Evolutionary conservation across 352 stramenopile species (phyloP), one percentile per base, ranked within the genome.

Genomic region (Globisporangium splendens): DNA sequence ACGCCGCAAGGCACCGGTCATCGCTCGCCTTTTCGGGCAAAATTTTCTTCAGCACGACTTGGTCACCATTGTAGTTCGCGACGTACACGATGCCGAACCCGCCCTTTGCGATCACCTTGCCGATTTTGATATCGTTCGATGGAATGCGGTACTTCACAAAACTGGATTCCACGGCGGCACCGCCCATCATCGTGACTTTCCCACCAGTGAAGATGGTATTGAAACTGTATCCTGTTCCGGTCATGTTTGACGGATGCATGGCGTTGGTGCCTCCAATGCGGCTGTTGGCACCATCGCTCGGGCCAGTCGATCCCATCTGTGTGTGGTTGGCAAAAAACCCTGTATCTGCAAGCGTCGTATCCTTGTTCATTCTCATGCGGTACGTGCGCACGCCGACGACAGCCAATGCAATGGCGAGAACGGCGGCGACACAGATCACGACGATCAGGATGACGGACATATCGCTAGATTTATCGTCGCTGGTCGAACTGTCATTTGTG

Each of bases 21-120:
- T 95, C 84, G 8, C 68, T 83, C 46, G 84, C 81, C 59, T 91
- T 91, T 47, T 95, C 85, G 0, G 85, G 85, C 17, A 95, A 54
- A 54, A 91, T 89, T 59, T 91, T 90, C 67, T 95, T 95, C 18
- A 95, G 73, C 15, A 90, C 83, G 8, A 95, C 75, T 1, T 77
- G 49, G 13, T 81, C 72, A 21, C 57, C 61, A 46, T 89, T 72
- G 61, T 90, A 89, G 10, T 58, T 73, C 0, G 81, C 84, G 24
- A 93, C 57, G 55, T 84, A 88, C 10, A 93, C 77, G 33, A 86
- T 75, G 20, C 84, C 84, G 52, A 89, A 93, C 35, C 84, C 84
- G 15, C 84, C 84, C 58, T 90, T 86, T 0, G 84, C 84, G 42
- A 93, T 75, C 1, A 72, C 71, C 38, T 81, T 78, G 24, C 87